A percentile compares a stretch with the other conserved stretches of the same genome.
phyloP scores from a whole-genome alignment of 805 yeast genomes.

The Cyberlindnera xylosilytica region DNA sequence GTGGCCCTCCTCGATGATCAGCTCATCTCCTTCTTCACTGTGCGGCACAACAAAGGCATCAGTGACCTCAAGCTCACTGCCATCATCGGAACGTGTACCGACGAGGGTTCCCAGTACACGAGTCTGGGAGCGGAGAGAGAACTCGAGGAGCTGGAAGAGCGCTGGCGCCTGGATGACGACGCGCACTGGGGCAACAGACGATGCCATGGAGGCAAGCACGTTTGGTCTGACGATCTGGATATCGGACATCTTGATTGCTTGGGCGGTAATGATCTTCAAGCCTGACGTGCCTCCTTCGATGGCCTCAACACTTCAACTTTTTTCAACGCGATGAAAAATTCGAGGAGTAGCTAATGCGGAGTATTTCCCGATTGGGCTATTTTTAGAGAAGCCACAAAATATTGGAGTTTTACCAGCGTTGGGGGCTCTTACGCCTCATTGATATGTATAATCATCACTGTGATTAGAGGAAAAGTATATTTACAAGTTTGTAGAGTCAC shows the following conservation, averaged over 20 bases:
- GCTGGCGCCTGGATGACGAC: conserved; percentile 68
- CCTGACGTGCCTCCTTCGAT: no score
- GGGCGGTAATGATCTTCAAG: no score
- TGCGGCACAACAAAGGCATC: conserved; percentile 83
- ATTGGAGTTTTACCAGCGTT: no score
- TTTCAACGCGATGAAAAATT: no score
- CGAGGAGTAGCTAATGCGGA: no score
- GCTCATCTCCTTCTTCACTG: conserved; percentile 68
- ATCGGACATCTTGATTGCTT: conserved; percentile 21
- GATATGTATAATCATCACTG: no score
- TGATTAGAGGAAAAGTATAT: no score
- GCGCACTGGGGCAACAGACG: conserved; percentile 41
- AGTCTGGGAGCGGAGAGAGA: conserved; percentile 54
- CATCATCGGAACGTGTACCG: conserved; percentile 83
- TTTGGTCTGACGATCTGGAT: conserved; percentile 29
- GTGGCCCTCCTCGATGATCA: conserved; percentile 72
- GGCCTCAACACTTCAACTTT: no score
- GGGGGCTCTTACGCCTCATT: no score
- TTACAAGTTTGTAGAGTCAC: no score
- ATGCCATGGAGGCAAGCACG: conserved; percentile 20
- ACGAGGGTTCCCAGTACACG: conserved; percentile 80
- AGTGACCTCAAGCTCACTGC: conserved; percentile 65
- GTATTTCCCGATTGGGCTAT: no score
- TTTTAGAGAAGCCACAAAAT: no score
- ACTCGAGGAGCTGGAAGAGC: conserved; percentile 71